Evolutionary conservation across 2,329 filamentous ascomycete species (phyloP).

Genomic region (Pyrenophora seminiperda): DNA sequence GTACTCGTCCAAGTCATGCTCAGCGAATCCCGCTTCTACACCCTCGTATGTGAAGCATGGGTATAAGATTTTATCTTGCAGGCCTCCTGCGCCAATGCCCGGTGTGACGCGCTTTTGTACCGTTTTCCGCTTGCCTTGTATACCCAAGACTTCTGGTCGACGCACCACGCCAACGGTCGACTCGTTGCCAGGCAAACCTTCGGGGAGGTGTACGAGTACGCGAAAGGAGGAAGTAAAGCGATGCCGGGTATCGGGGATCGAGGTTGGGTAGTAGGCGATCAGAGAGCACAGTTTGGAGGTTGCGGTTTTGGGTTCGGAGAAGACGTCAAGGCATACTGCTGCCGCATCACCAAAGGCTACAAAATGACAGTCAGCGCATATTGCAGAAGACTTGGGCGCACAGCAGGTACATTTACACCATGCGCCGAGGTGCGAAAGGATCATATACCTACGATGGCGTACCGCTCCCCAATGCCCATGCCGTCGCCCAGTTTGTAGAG

Average conservation of each 20-base stretch:
- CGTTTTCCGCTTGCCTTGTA: slow-evolving; percentile 58
- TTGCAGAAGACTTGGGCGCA: neutral
- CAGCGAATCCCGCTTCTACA: slow-evolving; percentile 69
- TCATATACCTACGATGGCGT: slow-evolving; percentile 64
- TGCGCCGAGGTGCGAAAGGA: slow-evolving; percentile 21
- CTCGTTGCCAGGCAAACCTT: slow-evolving; percentile 34
- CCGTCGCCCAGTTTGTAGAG: slow-evolving; percentile 59
- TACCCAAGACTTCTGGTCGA: slow-evolving; percentile 57
- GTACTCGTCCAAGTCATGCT: slow-evolving; percentile 71
- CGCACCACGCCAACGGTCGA: slow-evolving; percentile 57
- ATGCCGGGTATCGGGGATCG: slow-evolving; percentile 59
- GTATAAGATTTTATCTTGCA: slow-evolving; percentile 50
- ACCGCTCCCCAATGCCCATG: slow-evolving; percentile 64
- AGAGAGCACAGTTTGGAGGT: slow-evolving; percentile 61
- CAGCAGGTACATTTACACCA: neutral
- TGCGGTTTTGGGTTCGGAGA: slow-evolving; percentile 59
- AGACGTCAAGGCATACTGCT: slow-evolving; percentile 63
- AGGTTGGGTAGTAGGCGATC: slow-evolving; percentile 67
- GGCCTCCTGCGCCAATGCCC: slow-evolving; percentile 57
- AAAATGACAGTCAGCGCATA: slow-evolving; percentile 10
- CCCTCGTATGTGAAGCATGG: slow-evolving; percentile 61
- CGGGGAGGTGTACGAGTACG: slow-evolving; percentile 64
- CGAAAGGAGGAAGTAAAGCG: slow-evolving; percentile 52
- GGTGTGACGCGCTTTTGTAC: slow-evolving; percentile 56
- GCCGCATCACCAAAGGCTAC: slow-evolving; percentile 67